A percentile compares a stretch with the other conserved stretches of the same genome.
These are phyloP conservation scores for Leptographium galeiforme DNA, from an alignment of 2,329 filamentous ascomycete species.

Conservation along the genomic window DNA sequence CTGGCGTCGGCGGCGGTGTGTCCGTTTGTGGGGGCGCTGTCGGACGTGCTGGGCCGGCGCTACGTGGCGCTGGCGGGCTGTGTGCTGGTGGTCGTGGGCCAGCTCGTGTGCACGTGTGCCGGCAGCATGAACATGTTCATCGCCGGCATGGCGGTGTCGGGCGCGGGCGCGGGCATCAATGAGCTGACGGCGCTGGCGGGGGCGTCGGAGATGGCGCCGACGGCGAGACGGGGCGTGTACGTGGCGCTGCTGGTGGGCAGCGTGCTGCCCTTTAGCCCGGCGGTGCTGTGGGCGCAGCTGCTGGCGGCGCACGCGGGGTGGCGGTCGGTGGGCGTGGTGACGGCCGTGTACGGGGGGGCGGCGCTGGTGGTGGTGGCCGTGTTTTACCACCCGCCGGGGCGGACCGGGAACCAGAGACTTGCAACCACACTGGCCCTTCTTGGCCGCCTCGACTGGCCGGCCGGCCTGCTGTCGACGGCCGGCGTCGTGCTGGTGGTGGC, in stretches of 20 bases:
- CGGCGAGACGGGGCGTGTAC: constrained; percentile 49
- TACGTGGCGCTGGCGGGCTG: constrained; percentile 43
- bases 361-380: constrained; percentile 35
- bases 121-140: constrained; percentile 48
- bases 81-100: constrained; percentile 39
- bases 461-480: constrained; percentile 33
- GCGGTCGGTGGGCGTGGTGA: constrained; percentile 40
- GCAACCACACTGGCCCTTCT: constrained; percentile 23
- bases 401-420: constrained; percentile 9
- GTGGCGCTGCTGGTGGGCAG: constrained; percentile 46
- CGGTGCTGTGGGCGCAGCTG: constrained; percentile 45
- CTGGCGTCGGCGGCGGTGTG: constrained; percentile 43
- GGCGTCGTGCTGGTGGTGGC: constrained; percentile 38
- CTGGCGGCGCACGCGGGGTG: constrained; percentile 34
- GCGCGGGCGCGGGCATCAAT: constrained; percentile 52
- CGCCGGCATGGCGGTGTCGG: constrained; percentile 38
- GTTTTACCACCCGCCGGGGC: constrained; percentile 40
- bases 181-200: constrained; percentile 56
- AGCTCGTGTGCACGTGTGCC: constrained; percentile 45
- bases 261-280: constrained; percentile 49
- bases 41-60: constrained; percentile 48
- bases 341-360: constrained; percentile 35
- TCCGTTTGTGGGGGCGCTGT: constrained; percentile 53
- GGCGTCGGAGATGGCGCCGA: constrained; percentile 54
- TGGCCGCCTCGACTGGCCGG: constrained; percentile 31